A percentile compares a stretch with the other conserved stretches of the same genome.
Evolutionary conservation across 2,329 filamentous ascomycete species (phyloP).

Genomic region (Beauveria asiatica): DNA sequence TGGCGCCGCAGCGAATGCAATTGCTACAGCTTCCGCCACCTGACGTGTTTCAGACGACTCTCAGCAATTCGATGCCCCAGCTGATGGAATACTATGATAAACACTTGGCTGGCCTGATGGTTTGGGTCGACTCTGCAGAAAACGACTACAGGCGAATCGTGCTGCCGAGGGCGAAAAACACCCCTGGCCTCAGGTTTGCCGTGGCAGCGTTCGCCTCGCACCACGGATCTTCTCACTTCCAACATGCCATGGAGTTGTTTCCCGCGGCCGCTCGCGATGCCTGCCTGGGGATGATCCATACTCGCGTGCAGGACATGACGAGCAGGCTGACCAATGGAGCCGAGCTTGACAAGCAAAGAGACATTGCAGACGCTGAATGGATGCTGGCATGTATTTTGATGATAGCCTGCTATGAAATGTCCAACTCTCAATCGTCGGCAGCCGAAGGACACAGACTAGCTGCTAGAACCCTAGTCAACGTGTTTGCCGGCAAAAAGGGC

Average conservation of each 20-base stretch:
- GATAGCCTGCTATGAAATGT: conserved; percentile 23
- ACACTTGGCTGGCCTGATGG: conserved; percentile 22
- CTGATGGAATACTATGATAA: conserved; percentile 23
- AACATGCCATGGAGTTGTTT: conserved; percentile 16
- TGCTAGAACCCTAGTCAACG: conserved; percentile 21
- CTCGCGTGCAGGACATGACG: conserved; percentile 19
- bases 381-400: conserved; percentile 22
- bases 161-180: conserved; percentile 18
- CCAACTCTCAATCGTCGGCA: conserved; percentile 17
- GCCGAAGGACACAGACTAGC: conserved; percentile 22
- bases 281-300: conserved; percentile 19
- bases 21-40: not conserved
- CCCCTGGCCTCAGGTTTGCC: conserved; percentile 21
- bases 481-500: conserved; percentile 18
- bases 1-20: not conserved
- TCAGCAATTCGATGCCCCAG: conserved; percentile 14
- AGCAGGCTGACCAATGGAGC: conserved; percentile 15
- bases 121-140: conserved; percentile 23
- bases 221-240: conserved; percentile 18
- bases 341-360: conserved; percentile 16
- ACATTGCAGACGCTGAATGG: conserved; percentile 22
- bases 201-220: conserved; percentile 22
- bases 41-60: not conserved
- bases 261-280: conserved; percentile 21
- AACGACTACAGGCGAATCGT: conserved; percentile 22